Evolutionary conservation across 306 rosid genomes (phyloP).

Genomic region (Cicer cuneatum): DNA sequence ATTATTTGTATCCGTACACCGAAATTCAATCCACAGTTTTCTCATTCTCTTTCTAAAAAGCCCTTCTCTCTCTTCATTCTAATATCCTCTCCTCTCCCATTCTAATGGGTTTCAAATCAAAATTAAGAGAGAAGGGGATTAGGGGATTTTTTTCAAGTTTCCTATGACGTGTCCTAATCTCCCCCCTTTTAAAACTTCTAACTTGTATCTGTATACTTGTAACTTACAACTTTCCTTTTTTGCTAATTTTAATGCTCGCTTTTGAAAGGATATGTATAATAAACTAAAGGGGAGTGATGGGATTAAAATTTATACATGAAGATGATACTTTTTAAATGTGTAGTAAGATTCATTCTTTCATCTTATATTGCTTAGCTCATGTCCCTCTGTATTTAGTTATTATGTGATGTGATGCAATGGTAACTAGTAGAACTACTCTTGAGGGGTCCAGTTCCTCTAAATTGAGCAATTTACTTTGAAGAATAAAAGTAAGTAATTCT

Average conservation of each 20-base stretch:
- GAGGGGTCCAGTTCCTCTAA: neutral
- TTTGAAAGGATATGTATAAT: neutral
- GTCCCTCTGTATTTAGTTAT: neutral
- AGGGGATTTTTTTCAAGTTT: neutral
- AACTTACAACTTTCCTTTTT: neutral
- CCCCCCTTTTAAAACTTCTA: neutral
- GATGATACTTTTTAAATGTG: slow-evolving; percentile 18
- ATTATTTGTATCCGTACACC: neutral
- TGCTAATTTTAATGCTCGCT: slow-evolving; percentile 1
- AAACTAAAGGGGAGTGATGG: neutral
- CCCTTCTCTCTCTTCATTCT: neutral
- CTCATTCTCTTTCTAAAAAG: neutral
- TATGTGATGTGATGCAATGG: slow-evolving; percentile 7
- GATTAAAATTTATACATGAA: slow-evolving; percentile 1
- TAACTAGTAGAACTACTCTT: slow-evolving; percentile 11
- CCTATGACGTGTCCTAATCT: neutral
- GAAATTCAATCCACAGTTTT: slow-evolving; percentile 9
- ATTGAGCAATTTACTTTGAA: neutral
- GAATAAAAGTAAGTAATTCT: neutral
- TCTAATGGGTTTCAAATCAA: neutral
- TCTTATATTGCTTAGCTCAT: too few species aligned
- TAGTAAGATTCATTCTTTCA: slow-evolving; percentile 18
- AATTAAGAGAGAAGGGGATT: neutral
- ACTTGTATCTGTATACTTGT: neutral
- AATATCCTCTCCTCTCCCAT: neutral